These are phyloP conservation scores for Cyclostephanos invisitatus DNA, from an alignment of 108 stramenopile genomes.

Conservation along the genomic window DNA sequence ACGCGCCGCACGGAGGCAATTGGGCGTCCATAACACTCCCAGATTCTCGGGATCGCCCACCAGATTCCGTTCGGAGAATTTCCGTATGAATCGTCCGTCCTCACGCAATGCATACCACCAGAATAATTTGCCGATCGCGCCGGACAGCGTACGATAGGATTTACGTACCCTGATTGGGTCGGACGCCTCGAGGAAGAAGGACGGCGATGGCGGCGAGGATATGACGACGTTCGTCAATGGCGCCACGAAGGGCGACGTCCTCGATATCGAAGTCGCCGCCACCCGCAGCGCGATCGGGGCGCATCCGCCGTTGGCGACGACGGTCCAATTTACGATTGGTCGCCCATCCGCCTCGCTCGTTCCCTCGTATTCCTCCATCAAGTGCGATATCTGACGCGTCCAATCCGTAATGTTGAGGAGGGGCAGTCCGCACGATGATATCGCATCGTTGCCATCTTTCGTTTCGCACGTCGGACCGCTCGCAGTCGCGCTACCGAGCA, in stretches of 20 bases:
- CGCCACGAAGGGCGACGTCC: slow-evolving; percentile 20
- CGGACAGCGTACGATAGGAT: slow-evolving; percentile 55
- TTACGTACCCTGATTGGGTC: slow-evolving; percentile 48
- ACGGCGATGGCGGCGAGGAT: slow-evolving; percentile 52
- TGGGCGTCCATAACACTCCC: slow-evolving; percentile 53
- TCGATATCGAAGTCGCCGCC: slow-evolving; percentile 29
- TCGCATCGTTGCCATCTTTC: neutral
- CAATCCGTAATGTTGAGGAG: slow-evolving; percentile 61
- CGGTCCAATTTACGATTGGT: slow-evolving; percentile 40
- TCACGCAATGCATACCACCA: slow-evolving; percentile 67
- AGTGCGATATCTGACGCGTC: slow-evolving; percentile 45
- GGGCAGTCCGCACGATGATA: slow-evolving; percentile 29
- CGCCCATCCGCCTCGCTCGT: slow-evolving; percentile 9
- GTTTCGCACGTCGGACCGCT: slow-evolving; percentile 18
- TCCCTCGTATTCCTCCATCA: slow-evolving; percentile 52
- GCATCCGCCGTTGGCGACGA: slow-evolving; percentile 70
- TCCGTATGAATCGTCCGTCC: slow-evolving; percentile 52
- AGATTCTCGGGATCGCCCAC: slow-evolving; percentile 51
- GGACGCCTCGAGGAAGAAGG: slow-evolving; percentile 46
- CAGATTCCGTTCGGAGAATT: slow-evolving; percentile 59
- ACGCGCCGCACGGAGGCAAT: slow-evolving; percentile 45
- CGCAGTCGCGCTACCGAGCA: slow-evolving; percentile 61
- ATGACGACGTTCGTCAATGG: slow-evolving; percentile 46
- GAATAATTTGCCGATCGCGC: slow-evolving; percentile 51
- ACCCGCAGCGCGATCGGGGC: slow-evolving; percentile 62